phyloP scores from a whole-genome alignment of 2,329 filamentous ascomycete genomes.

The Aspergillus calidoustus region DNA sequence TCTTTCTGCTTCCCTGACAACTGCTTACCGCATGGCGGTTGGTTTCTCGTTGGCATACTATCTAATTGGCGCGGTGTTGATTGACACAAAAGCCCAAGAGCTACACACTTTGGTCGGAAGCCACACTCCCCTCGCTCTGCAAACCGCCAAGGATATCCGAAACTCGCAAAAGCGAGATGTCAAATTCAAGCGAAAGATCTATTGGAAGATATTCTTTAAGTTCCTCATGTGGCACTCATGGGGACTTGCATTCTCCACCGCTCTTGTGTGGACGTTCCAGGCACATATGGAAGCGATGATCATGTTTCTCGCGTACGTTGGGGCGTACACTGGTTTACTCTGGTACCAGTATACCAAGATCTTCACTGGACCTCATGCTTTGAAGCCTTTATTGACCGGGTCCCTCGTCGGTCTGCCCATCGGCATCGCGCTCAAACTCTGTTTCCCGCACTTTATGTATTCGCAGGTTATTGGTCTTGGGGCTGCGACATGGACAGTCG shows the following conservation, averaged over 20 bases:
- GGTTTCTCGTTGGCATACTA: constrained; percentile 64
- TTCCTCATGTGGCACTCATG: constrained; percentile 59
- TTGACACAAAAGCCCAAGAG: constrained; percentile 60
- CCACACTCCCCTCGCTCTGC: constrained; percentile 47
- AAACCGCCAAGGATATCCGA: constrained; percentile 48
- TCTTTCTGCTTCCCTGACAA: constrained; percentile 40
- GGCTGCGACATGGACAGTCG: constrained; percentile 57
- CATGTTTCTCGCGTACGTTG: constrained; percentile 56
- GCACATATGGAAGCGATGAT: constrained; percentile 46
- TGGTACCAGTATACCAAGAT: constrained; percentile 61
- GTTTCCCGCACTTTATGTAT: constrained; percentile 49
- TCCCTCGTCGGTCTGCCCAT: constrained; percentile 52
- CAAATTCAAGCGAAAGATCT: constrained; percentile 53
- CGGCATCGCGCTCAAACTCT: constrained; percentile 50
- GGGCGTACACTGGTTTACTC: constrained; percentile 57
- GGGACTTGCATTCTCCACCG: constrained; percentile 55
- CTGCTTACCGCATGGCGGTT: constrained; percentile 51
- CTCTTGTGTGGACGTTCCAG: constrained; percentile 59
- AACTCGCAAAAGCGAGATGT: constrained; percentile 51
- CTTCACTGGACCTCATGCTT: constrained; percentile 54
- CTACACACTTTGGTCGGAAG: constrained; percentile 53
- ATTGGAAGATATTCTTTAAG: constrained; percentile 55
- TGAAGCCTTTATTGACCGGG: constrained; percentile 54
- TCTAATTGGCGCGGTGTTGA: constrained; percentile 59
- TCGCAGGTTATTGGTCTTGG: constrained; percentile 55